Conservation (phyloP, 2,329 filamentous ascomycete species). For the Arthrobotrys sinensis region DNA sequence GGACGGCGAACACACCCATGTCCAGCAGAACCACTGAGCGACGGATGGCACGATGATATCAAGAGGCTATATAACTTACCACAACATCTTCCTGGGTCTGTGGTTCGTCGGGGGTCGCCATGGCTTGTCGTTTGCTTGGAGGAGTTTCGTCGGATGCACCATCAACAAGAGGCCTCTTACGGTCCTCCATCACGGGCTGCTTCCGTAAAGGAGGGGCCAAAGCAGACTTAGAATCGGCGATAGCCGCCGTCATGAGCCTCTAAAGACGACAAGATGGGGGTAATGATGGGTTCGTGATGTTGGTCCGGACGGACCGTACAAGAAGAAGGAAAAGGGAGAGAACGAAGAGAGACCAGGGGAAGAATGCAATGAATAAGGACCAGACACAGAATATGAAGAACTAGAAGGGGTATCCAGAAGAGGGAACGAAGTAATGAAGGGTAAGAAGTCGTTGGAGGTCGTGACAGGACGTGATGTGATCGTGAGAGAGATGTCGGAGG, state of each 20-base stretch:
- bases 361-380: slow-evolving; percentile 17
- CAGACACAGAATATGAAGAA: slow-evolving; percentile 6
- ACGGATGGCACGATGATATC: not conserved
- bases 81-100: slow-evolving; percentile 65
- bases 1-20: not conserved
- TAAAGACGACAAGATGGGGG: slow-evolving; percentile 40
- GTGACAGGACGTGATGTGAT: slow-evolving; percentile 40
- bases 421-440: slow-evolving; percentile 20
- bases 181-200: slow-evolving; percentile 88
- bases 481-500: slow-evolving; percentile 30
- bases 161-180: slow-evolving; percentile 90
- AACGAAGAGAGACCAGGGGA: slow-evolving; percentile 7
- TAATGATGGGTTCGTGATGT: slow-evolving; percentile 19
- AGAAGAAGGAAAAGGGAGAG: slow-evolving; percentile 10
- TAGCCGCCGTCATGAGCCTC: slow-evolving; percentile 59
- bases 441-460: slow-evolving; percentile 26
- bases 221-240: slow-evolving; percentile 60
- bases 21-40: not conserved
- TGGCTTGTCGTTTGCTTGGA: slow-evolving; percentile 85
- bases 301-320: slow-evolving; percentile 37
- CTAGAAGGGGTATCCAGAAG: slow-evolving; percentile 14
- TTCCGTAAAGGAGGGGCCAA: slow-evolving; percentile 65
- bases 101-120: slow-evolving; percentile 63
- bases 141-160: slow-evolving; percentile 79
- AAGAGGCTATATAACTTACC: slow-evolving; percentile 61